Conservation (phyloP, 164 flowering plant species). For the Magnolia changhungtana region DNA sequence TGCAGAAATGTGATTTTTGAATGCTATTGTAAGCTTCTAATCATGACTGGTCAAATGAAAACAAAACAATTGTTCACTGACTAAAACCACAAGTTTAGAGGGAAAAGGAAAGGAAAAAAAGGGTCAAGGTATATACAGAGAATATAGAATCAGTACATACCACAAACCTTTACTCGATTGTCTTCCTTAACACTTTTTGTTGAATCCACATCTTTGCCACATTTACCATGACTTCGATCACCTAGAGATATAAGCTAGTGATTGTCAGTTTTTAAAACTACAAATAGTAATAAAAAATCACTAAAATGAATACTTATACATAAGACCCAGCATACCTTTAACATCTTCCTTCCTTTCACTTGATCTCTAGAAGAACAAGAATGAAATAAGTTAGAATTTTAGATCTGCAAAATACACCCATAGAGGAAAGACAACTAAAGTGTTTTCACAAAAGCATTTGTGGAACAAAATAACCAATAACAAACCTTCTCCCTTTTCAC, state of each 20-base stretch:
- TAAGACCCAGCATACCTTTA: constrained; percentile 39
- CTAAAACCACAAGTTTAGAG: too few relatives aligned
- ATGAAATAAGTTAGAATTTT: background rate
- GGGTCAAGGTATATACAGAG: too few relatives aligned
- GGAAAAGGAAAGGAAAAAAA: too few relatives aligned
- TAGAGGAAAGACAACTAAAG: background rate
- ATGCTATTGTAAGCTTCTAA: too few relatives aligned
- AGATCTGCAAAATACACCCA: background rate
- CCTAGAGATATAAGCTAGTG: constrained; percentile 11
- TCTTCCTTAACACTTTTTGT: constrained; percentile 26
- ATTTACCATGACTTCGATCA: constrained; percentile 14
- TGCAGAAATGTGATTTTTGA: too few relatives aligned
- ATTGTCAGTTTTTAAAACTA: background rate
- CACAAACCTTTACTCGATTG: constrained; percentile 8
- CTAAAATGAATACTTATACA: background rate
- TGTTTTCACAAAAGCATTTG: background rate
- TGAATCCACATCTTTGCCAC: constrained; percentile 29
- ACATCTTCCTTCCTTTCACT: constrained; percentile 39
- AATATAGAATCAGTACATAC: too few relatives aligned
- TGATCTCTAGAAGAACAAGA: constrained; percentile 39
- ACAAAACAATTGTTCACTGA: too few relatives aligned
- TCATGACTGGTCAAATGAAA: too few relatives aligned
- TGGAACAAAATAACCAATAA: background rate
- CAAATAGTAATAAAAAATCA: background rate
- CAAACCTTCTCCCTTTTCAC: constrained; percentile 52